These are phyloP conservation scores for Manihot esculenta DNA, from an alignment of 441 rosid species.

Conservation along the genomic window DNA sequence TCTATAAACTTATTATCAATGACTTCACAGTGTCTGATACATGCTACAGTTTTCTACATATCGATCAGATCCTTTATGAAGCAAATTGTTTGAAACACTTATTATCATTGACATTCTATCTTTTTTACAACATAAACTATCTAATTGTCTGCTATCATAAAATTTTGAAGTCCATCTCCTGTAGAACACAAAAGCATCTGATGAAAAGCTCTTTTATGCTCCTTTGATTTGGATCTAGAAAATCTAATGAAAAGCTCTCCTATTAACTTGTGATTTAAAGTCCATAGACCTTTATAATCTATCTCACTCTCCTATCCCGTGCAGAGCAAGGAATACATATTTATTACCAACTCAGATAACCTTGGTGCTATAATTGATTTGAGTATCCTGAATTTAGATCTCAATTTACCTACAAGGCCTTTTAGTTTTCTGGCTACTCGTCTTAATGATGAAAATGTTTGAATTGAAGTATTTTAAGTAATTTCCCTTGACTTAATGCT, in stretches of 20 bases:
- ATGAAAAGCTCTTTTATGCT: background rate
- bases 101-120: background rate
- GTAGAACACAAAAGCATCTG: background rate
- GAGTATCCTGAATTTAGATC: too few relatives aligned
- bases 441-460: too few relatives aligned
- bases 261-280: background rate
- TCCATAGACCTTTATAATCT: background rate
- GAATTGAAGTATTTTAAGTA: too few relatives aligned
- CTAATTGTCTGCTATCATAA: too few relatives aligned
- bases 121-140: background rate
- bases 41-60: background rate
- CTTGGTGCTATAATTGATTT: too few relatives aligned
- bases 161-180: background rate
- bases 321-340: too few relatives aligned
- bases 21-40: background rate
- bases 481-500: too few relatives aligned
- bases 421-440: too few relatives aligned
- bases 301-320: too few relatives aligned
- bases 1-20: constrained; percentile 13
- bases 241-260: background rate
- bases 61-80: background rate
- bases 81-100: background rate
- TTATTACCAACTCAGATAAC: too few relatives aligned
- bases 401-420: too few relatives aligned
- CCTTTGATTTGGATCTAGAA: too few relatives aligned